Conservation (phyloP, 768 basidiomycete genomes). For the Pleurotus eryngii region DNA sequence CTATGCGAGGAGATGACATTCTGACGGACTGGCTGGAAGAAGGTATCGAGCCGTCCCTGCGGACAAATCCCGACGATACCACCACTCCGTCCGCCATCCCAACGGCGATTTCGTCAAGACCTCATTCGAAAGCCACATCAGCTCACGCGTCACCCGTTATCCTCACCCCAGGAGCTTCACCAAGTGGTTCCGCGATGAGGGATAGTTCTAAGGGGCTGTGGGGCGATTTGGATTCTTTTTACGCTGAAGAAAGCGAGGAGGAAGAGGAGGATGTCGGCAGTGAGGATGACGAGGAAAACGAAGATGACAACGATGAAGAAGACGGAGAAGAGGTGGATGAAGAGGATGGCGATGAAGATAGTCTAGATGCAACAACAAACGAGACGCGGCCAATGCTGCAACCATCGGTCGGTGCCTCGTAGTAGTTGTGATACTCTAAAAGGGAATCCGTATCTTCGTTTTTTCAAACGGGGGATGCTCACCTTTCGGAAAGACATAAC, state of each 20-base stretch:
- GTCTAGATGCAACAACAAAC: not conserved
- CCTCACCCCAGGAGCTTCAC: slow-evolving; percentile 54
- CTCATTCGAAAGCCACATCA: slow-evolving; percentile 23
- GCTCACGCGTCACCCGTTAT: slow-evolving; percentile 45
- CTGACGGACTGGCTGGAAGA: slow-evolving; percentile 88
- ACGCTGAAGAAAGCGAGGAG: slow-evolving; percentile 40
- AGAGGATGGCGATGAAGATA: not conserved
- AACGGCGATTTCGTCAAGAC: slow-evolving; percentile 38
- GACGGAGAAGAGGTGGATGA: slow-evolving; percentile 18
- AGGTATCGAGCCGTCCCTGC: slow-evolving; percentile 74
- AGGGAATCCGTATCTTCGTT: no score
- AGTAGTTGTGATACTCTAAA: no score
- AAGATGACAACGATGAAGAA: slow-evolving; percentile 24
- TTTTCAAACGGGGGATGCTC: no score
- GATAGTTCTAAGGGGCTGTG: slow-evolving; percentile 39
- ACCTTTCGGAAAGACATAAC: no score
- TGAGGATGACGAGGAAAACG: slow-evolving; percentile 17
- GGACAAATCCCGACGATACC: slow-evolving; percentile 63
- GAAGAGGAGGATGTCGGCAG: slow-evolving; percentile 29
- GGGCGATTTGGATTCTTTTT: slow-evolving; percentile 75
- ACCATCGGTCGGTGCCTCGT: no score
- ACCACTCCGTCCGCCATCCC: slow-evolving; percentile 29
- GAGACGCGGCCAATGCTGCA: not conserved
- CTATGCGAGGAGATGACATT: slow-evolving; percentile 44
- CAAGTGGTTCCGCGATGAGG: slow-evolving; percentile 34